phyloP scores from a whole-genome alignment of 768 basidiomycete species.

The Agrocybe praecox region DNA sequence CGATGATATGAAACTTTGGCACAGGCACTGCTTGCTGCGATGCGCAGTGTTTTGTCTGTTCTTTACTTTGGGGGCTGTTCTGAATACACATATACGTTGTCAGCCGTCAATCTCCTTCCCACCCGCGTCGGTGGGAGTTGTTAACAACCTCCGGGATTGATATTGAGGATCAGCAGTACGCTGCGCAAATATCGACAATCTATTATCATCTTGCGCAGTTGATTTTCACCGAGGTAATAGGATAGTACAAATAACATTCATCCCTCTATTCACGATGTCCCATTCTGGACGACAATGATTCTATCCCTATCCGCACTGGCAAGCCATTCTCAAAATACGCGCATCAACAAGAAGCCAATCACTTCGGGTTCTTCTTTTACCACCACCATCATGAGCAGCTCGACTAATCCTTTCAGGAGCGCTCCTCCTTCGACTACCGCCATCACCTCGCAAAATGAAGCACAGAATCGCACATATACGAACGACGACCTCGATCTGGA shows the following conservation, averaged over 20 bases:
- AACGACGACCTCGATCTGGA: conserved; percentile 35
- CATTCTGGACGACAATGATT: background rate
- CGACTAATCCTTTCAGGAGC: no score
- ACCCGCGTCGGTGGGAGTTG: no score
- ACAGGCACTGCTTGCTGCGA: no score
- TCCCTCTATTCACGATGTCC: background rate
- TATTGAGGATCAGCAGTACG: no score
- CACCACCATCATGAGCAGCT: background rate
- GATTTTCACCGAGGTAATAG: background rate
- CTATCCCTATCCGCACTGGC: background rate
- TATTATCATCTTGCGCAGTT: no score
- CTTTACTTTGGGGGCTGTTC: no score
- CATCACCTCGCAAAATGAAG: background rate
- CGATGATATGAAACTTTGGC: no score
- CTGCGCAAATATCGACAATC: no score
- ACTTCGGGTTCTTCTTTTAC: background rate
- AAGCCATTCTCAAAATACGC: background rate
- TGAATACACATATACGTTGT: no score
- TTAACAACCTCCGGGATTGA: no score
- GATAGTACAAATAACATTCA: background rate
- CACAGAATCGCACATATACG: conserved; percentile 7
- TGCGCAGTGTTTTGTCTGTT: no score
- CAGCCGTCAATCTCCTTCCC: no score
- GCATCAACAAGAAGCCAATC: background rate
- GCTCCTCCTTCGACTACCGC: background rate